Conservation (phyloP, 495 filamentous ascomycete species). For the Daldinia childiae region DNA sequence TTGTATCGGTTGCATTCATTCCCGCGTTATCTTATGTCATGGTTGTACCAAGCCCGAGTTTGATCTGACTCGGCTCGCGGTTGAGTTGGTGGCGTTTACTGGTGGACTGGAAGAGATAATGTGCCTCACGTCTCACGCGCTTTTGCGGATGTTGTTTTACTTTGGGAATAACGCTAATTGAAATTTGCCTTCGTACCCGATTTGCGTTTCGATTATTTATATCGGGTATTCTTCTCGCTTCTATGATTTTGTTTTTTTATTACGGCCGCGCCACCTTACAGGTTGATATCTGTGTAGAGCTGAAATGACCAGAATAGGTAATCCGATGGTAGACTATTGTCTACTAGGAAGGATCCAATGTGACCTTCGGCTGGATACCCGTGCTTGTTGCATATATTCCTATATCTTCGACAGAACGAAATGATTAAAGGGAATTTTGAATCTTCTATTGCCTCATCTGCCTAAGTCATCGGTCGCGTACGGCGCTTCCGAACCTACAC, state of each 20-base stretch:
- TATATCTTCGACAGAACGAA: not conserved
- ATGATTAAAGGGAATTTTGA: no score
- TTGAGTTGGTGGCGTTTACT: conserved; percentile 27
- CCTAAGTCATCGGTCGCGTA: no score
- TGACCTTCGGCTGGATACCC: conserved; percentile 19
- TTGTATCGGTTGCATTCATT: not conserved
- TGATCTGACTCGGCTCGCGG: conserved; percentile 8
- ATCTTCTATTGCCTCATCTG: no score
- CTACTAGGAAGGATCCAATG: conserved; percentile 8
- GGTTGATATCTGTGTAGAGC: conserved; percentile 10
- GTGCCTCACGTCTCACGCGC: conserved; percentile 23
- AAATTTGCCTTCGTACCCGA: not conserved
- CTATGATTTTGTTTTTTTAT: conserved; percentile 1
- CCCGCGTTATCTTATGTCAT: not conserved
- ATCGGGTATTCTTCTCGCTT: not conserved
- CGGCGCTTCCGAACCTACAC: no score
- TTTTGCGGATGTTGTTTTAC: conserved; percentile 8
- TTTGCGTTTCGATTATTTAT: not conserved
- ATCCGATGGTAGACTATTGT: conserved; percentile 23
- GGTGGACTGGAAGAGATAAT: conserved; percentile 24
- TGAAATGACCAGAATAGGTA: conserved; percentile 35
- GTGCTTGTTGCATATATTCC: not conserved
- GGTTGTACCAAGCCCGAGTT: conserved; percentile 7
- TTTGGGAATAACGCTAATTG: not conserved
- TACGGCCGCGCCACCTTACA: conserved; percentile 13